A percentile compares a stretch with the other conserved stretches of the same genome.
Evolutionary conservation across 345 rosid genomes (phyloP).

Genomic region (Salix arbutifolia): DNA sequence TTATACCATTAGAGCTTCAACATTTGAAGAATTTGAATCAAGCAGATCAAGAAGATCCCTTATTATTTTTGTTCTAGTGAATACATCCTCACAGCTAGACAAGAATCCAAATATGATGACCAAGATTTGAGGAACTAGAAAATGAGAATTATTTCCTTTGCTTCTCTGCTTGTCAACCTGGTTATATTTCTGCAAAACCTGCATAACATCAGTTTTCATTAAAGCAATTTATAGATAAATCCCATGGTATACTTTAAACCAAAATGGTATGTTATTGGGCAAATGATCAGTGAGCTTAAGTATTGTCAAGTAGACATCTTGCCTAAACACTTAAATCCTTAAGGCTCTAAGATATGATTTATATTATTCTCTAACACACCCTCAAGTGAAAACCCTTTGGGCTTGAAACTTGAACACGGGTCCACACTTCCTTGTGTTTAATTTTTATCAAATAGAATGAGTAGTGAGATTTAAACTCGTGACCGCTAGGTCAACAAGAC

Average conservation of each 20-base stretch:
- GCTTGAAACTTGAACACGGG: no score
- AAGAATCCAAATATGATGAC: slow-evolving; percentile 70
- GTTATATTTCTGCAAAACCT: slow-evolving; percentile 81
- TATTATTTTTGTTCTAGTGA: slow-evolving; percentile 63
- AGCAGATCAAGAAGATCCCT: slow-evolving; percentile 78
- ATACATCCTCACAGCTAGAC: slow-evolving; percentile 55
- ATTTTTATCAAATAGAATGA: no score
- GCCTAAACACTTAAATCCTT: no score
- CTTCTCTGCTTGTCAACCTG: slow-evolving; percentile 56
- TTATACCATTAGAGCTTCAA: slow-evolving; percentile 88
- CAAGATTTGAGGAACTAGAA: slow-evolving; percentile 78
- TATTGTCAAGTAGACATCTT: no score
- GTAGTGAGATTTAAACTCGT: no score
- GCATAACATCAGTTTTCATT: slow-evolving; percentile 14
- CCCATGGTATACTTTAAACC: neutral
- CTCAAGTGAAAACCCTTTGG: no score
- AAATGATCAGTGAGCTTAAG: neutral
- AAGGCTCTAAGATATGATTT: no score
- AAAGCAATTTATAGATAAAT: slow-evolving; percentile 5
- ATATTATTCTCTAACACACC: no score
- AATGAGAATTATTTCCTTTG: slow-evolving; percentile 61
- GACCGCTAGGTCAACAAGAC: no score
- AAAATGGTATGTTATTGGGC: neutral
- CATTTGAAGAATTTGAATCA: slow-evolving; percentile 78
- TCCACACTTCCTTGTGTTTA: no score